Percentiles rank a stretch among this genome's conserved stretches.
Evolutionary conservation across 306 rosid species (phyloP).

Genomic region (Dalbergia cochinchinensis): DNA sequence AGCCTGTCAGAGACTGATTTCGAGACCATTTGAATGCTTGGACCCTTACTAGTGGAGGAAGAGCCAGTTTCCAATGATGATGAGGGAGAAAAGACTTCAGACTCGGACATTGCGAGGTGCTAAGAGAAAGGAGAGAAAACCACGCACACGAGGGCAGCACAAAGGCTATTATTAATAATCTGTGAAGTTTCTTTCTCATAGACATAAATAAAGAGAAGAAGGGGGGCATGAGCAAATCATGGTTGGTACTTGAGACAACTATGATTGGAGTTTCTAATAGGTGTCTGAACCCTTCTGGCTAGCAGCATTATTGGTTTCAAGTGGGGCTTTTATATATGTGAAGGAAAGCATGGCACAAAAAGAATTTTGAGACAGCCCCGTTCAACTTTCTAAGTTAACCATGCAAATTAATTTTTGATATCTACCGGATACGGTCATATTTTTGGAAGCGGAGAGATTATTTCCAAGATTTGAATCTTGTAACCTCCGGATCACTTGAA

Average conservation of each 20-base stretch:
- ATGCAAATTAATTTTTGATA: too few species aligned
- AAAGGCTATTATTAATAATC: too few species aligned
- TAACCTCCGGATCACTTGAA: too few species aligned
- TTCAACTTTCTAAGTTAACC: too few species aligned
- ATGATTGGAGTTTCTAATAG: not conserved
- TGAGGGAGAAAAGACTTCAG: not conserved
- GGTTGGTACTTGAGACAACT: not conserved
- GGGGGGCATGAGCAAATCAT: not conserved
- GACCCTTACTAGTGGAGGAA: slow-evolving; percentile 31
- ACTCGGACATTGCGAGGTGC: not conserved
- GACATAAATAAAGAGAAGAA: not conserved
- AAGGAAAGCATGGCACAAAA: not conserved
- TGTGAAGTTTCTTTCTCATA: not conserved
- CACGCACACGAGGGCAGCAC: too few species aligned
- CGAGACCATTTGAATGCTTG: slow-evolving; percentile 58
- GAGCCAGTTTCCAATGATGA: not conserved
- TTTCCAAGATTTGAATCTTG: too few species aligned
- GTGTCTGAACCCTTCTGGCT: not conserved
- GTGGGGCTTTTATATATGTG: not conserved
- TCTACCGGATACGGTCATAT: too few species aligned
- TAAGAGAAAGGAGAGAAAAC: too few species aligned
- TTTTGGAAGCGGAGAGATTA: too few species aligned
- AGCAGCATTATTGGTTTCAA: not conserved
- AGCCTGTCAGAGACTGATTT: slow-evolving; percentile 70
- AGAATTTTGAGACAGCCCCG: not conserved